phyloP scores from a whole-genome alignment of 2,329 filamentous ascomycete species.

The Xylaria sp. region DNA sequence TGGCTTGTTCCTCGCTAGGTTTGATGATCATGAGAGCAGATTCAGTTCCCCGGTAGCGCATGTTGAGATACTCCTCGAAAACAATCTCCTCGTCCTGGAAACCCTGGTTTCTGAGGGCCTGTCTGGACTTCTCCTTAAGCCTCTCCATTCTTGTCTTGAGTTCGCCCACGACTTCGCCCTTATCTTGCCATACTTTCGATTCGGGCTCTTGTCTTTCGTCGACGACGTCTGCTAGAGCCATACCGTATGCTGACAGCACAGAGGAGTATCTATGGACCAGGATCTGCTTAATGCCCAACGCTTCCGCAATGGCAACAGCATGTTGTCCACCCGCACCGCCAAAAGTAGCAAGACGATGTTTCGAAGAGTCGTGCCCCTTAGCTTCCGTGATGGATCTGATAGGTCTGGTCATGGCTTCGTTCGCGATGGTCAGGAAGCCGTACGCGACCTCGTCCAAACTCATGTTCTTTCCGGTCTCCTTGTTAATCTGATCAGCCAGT shows the following conservation, averaged over 20 bases:
- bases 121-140: conserved; percentile 68
- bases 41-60: conserved; percentile 86
- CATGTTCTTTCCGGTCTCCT: conserved; percentile 66
- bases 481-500: conserved; percentile 71
- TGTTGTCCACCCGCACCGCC: conserved; percentile 89
- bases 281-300: conserved; percentile 78
- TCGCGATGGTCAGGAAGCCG: conserved; percentile 84
- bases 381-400: conserved; percentile 89
- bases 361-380: conserved; percentile 84
- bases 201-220: conserved; percentile 82
- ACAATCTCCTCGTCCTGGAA: conserved; percentile 69
- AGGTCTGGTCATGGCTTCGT: conserved; percentile 85
- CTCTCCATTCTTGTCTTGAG: conserved; percentile 71
- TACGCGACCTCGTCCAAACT: conserved; percentile 79
- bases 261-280: conserved; percentile 84
- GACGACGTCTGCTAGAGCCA: conserved; percentile 89
- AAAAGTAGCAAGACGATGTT: conserved; percentile 86
- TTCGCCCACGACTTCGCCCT: conserved; percentile 52
- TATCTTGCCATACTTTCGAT: conserved; percentile 56
- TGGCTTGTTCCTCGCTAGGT: conserved; percentile 57
- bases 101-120: conserved; percentile 67
- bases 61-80: conserved; percentile 90
- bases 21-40: conserved; percentile 86
- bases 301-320: conserved; percentile 83
- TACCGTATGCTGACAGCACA: conserved; percentile 80